These are phyloP conservation scores for Aspergillus hortae DNA, from an alignment of 2,329 filamentous ascomycete species.

Conservation along the genomic window DNA sequence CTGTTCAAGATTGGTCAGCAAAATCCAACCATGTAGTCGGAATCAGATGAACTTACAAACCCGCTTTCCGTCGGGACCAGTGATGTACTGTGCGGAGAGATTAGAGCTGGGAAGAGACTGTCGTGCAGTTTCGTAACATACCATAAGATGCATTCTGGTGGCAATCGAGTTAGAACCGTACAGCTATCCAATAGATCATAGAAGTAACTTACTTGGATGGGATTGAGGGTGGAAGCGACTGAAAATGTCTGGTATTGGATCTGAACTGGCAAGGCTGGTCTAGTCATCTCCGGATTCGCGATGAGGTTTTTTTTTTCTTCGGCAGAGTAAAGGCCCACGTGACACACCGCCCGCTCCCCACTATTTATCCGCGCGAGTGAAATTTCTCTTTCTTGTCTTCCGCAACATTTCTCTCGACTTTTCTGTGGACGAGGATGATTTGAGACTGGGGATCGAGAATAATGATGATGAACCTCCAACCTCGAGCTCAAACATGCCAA, in stretches of 20 bases:
- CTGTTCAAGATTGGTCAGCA: slow-evolving; percentile 36
- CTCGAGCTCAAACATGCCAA: slow-evolving; percentile 13
- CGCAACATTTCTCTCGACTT: slow-evolving; percentile 6
- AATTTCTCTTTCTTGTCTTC: slow-evolving; percentile 11
- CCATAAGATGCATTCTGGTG: slow-evolving; percentile 41
- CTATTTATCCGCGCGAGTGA: slow-evolving; percentile 10
- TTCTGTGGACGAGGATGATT: neutral
- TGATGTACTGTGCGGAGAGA: slow-evolving; percentile 3
- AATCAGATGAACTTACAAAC: neutral
- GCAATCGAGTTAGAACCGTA: slow-evolving; percentile 5
- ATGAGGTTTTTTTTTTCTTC: slow-evolving; percentile 11
- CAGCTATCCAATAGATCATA: neutral
- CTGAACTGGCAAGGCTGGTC: neutral
- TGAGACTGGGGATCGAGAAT: slow-evolving; percentile 7
- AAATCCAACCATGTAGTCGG: neutral
- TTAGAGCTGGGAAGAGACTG: neutral
- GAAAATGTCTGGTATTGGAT: neutral
- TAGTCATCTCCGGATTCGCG: neutral
- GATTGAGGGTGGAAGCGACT: neutral
- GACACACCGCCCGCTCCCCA: slow-evolving; percentile 5
- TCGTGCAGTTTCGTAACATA: slow-evolving; percentile 20
- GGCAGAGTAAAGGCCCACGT: neutral
- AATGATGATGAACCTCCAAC: slow-evolving; percentile 13
- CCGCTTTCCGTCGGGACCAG: slow-evolving; percentile 1
- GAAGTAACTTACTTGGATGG: slow-evolving; percentile 24